Evolutionary conservation across 2,329 filamentous ascomycete genomes (phyloP), one percentile per base, ranked within the genome.

Genomic region (Pseudovirgaria hyperparasitica): DNA sequence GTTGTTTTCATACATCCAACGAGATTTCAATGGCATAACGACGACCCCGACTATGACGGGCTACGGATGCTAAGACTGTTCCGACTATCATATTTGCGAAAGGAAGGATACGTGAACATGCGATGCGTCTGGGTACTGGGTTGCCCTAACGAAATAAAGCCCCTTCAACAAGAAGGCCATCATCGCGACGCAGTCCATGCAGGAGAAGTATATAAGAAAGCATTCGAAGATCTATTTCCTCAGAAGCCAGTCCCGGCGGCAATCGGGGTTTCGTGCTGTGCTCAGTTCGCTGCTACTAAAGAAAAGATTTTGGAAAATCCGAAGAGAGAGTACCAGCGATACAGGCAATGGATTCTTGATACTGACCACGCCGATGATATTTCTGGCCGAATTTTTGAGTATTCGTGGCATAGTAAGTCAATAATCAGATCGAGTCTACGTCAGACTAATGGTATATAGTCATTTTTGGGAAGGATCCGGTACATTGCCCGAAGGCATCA

Each of bases 401-500:
- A 70, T 43, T 63, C 61, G n/a, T 72, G 67, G 67, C 67, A 71
- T 35, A 68, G 64, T 62, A 57, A 45, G 52, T 59, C 42, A 40
- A 13, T 41, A 36, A 9, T 23, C n/a, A 7, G 16, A 14, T 27
- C 18, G 17, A 16, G 24, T 18, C 16, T 33, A 29, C 27, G 32
- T 30, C 33, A 35, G 22, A 17, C 45, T 48, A 31, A 49, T 29
- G 11, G 13, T 6, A 13, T 24, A 22, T 25, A 54, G 52, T 55
- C 29, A 43, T 54, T 2, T 55, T 55, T 31, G 50, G 50, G 2
- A 54, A 54, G 16, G 38, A 42, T 5, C 35, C 50, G 1, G 60
- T 76, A 2, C 62, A 75, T 38, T 81, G 75, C 37, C 76, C 76
- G 0, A 54, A 57, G 11, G 70, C 70, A 2, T 50, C 58, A 23